Evolutionary conservation across 805 yeast species (phyloP), one percentile per base, ranked within the genome.

Genomic region (Starmerella geochares): DNA sequence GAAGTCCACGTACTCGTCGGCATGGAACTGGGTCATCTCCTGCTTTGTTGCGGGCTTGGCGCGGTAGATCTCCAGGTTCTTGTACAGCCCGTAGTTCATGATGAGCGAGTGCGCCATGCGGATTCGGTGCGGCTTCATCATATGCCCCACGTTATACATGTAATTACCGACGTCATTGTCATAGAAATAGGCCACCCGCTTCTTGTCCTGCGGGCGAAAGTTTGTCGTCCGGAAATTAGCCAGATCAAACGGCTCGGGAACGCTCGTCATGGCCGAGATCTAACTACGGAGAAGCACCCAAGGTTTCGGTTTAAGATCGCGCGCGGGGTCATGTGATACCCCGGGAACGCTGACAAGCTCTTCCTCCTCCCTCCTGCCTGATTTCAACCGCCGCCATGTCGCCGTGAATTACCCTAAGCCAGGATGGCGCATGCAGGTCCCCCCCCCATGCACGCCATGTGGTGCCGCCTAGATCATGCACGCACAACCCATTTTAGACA

Each of bases 111-210:
- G 97, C 7, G 97, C 94, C 95, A 92, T 88, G 78, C 97, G 83
- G 70, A 92, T 87, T 64, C 98, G 80, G 67, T 90, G 96, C 21
- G 98, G 98, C 65, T 92, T 92, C 98, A 92, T 92, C 36, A 96
- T 96, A 67, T 92, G 98, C 25, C 96, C 96, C 4, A 96, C 92
- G 50, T 97, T 97, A 65, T 92, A 92, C 40, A 96, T 95, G 68
- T 90, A 90, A 70, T 92, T 92, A 31, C 97, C 97, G 43, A 92
- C 95, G 65, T 90, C 98, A 25, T 95, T 72, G 65, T 82, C 90
- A 62, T 82, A 82, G 65, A 83, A 83, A 62, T 83, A 83, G 0
- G 92, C 90, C 27, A 83, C 87, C 37, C 83, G 66, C 57, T 72
- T 71, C 65, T 74, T 75, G 47, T 75, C 76, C 53, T 69, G 73